Evolutionary conservation across 225 moss, liverwort and hornwort species (phyloP).

Genomic region (Marchantia polymorpha): DNA sequence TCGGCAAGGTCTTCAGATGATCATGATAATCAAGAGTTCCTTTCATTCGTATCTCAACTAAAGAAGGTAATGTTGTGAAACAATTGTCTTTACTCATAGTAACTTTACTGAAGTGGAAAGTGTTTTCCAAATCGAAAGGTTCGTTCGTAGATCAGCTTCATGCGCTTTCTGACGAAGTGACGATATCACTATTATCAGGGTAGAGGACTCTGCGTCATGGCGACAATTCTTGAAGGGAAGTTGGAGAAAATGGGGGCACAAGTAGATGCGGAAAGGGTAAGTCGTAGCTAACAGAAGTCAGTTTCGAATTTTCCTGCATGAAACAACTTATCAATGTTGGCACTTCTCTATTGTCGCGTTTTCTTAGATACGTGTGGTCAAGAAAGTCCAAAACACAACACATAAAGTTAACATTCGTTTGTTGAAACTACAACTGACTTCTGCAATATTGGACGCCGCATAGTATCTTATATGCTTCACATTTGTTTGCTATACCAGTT

Average conservation of each 20-base stretch:
- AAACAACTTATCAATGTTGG: no score
- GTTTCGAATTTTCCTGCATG: no score
- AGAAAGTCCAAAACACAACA: no score
- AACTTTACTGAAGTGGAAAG: no score
- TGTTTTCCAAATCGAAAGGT: no score
- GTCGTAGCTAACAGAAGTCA: no score
- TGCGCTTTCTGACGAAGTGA: background rate
- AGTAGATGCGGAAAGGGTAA: conserved; percentile 74
- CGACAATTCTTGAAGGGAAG: conserved; percentile 80
- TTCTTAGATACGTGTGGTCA: no score
- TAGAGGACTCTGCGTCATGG: conserved; percentile 85
- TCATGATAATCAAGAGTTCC: conserved; percentile 70
- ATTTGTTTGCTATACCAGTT: conserved; percentile 37
- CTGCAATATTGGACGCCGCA: no score
- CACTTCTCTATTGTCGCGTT: no score
- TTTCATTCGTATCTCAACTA: conserved; percentile 82
- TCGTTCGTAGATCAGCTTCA: no score
- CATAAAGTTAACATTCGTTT: no score
- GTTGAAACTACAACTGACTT: no score
- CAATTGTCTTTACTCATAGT: background rate
- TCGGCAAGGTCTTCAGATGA: conserved; percentile 57
- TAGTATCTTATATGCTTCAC: background rate
- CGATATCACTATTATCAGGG: conserved; percentile 43
- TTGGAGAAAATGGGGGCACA: conserved; percentile 69
- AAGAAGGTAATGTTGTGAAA: conserved; percentile 59